Base-by-base conservation (phyloP, 2,329 filamentous ascomycete genomes). In the Rachicladosporium sp. region DNA sequence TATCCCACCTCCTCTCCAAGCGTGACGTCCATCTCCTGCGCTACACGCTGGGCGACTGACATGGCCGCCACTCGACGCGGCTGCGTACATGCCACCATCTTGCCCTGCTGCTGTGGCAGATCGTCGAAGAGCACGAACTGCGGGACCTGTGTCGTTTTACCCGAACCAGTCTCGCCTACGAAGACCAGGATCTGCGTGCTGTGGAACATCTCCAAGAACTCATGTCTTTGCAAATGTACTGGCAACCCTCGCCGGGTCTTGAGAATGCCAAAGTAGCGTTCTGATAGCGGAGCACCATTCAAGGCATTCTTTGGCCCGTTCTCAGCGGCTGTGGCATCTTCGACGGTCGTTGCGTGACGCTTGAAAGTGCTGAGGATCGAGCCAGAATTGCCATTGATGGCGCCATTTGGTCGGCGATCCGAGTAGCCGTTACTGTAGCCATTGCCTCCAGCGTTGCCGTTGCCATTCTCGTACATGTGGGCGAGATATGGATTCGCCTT, bases 111-210 rank as follows among this genome's bases (percentile, higher is more conserved):
- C 54, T 96, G 85, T 19, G 91, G 89, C 27, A 95, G 74, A 63
- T 98, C 91, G 65, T 98, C 91, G 70, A 82, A 96, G 31, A 98
- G 77, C 49, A 98, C 89, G 61, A 95, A 98, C 62, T 98, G 91
- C 2, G 91, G 91, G 45, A 98, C 96, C 69, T 98, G 91, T 0
- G 91, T 98, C 4, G 91, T 98, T 70, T 98, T 98, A 68, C 91
- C 91, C 50, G 91, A 98, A 76, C 93, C 91, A 6, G 91, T 98
- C 71, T 98, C 91, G 68, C 91, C 91, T 48, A 98, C 91, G 56
- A 98, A 95, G 54, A 98, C 91, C 45, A 98, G 78, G 51, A 98
- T 95, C 65, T 98, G 91, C 15, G 80, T 85, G 54, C 82, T 78
- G 55, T 98, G 93, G 66, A 93, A 98, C 56, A 93, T 76, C 57